These are phyloP conservation scores for Kodamaea arcana DNA, from an alignment of 1,139 yeast genomes.

Conservation along the genomic window DNA sequence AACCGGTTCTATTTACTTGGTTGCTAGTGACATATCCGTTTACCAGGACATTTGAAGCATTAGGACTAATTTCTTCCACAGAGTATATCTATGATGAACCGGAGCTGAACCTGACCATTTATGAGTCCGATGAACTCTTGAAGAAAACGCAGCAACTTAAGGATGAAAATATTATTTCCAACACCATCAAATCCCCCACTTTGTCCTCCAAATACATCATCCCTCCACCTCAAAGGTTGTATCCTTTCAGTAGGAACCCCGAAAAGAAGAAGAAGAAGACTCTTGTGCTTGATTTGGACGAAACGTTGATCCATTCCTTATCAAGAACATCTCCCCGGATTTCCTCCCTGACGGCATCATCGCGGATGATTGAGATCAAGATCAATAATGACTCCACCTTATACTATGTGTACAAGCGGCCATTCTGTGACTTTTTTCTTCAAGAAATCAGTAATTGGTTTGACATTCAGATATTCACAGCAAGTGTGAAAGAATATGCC, in stretches of 20 bases:
- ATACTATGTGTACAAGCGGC: conserved; percentile 88
- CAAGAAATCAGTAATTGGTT: conserved; percentile 82
- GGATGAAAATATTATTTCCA: conserved; percentile 38
- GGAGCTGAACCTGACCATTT: conserved; percentile 2
- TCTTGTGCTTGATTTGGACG: conserved; percentile 84
- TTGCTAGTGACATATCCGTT: conserved; percentile 48
- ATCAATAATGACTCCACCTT: conserved; percentile 66
- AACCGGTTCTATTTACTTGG: conserved; percentile 44
- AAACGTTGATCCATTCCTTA: conserved; percentile 86
- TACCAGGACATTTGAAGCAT: conserved; percentile 28
- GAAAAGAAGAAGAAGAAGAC: conserved; percentile 51
- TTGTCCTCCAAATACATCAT: conserved; percentile 45
- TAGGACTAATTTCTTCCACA: conserved; percentile 9
- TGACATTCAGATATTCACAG: conserved; percentile 85
- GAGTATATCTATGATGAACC: conserved; percentile 5
- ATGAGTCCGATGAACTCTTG: not conserved
- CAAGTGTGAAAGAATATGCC: conserved; percentile 91
- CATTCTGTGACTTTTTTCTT: conserved; percentile 82
- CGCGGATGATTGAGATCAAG: conserved; percentile 83
- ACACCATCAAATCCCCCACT: conserved; percentile 56
- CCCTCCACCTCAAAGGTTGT: conserved; percentile 46
- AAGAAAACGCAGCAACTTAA: conserved; percentile 39
- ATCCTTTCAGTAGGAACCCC: conserved; percentile 43
- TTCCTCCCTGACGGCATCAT: conserved; percentile 38
- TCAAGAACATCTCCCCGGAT: conserved; percentile 55